A percentile compares a stretch with the other conserved stretches of the same genome.
phyloP scores from a whole-genome alignment of 768 basidiomycete genomes.

The Tylopilus felleus region DNA sequence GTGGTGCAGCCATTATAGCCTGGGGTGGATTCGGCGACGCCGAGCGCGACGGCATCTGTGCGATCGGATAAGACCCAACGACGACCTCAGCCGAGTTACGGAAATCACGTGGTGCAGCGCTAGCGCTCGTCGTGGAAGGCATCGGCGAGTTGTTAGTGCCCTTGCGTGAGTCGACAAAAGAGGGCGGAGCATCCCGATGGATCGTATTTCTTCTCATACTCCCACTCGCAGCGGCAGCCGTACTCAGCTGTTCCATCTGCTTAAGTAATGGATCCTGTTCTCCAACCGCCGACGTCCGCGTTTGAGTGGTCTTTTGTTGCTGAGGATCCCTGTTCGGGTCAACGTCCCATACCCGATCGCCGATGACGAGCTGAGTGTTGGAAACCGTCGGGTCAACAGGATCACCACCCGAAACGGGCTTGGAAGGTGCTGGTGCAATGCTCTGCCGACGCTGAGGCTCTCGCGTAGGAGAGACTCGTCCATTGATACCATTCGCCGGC shows the following conservation, averaged over 20 bases:
- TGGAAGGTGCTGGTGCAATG: slow-evolving; percentile 20
- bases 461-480: slow-evolving; percentile 23
- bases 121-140: slow-evolving; percentile 23
- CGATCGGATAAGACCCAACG: slow-evolving; percentile 69
- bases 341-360: slow-evolving; percentile 62
- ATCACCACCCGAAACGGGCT: slow-evolving; percentile 41
- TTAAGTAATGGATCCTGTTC: slow-evolving; percentile 61
- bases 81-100: slow-evolving; percentile 71
- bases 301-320: slow-evolving; percentile 23
- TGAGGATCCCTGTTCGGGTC: slow-evolving; percentile 68
- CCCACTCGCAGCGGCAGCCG: slow-evolving; percentile 26
- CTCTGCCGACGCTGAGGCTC: slow-evolving; percentile 29
- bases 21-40: slow-evolving; percentile 69
- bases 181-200: slow-evolving; percentile 22
- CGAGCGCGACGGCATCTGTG: slow-evolving; percentile 54
- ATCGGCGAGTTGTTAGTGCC: slow-evolving; percentile 25
- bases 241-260: slow-evolving; percentile 56
- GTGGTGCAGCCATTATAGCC: slow-evolving; percentile 76
- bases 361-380: slow-evolving; percentile 60
- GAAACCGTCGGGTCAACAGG: slow-evolving; percentile 61
- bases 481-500: slow-evolving; percentile 32
- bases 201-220: slow-evolving; percentile 20
- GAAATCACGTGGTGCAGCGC: slow-evolving; percentile 50
- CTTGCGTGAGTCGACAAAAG: slow-evolving; percentile 26
- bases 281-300: slow-evolving; percentile 33